Base-by-base conservation (phyloP, 345 rosid species). In the Stellera chamaejasme region DNA sequence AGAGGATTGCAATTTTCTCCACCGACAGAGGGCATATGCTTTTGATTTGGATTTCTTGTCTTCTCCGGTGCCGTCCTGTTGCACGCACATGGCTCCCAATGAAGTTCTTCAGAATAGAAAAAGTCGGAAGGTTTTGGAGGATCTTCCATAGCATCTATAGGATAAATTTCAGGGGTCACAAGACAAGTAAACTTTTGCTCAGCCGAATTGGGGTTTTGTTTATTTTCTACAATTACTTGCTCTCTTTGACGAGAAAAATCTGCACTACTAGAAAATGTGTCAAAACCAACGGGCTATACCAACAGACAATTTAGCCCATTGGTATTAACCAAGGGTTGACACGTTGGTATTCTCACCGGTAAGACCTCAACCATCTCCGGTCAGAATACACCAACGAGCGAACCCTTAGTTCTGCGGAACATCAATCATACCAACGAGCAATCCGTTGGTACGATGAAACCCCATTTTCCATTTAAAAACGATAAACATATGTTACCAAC, bases 1-100 rank as follows among this genome's bases (percentile, higher is more conserved):
- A 77, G 43, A 95, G 98, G 51, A 85, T 83, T 28, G 85, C 13
- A 52, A 87, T 89, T 53, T 90, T 88, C 66, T 84, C 93, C 0
- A 79, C 73, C 2, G 73, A 61, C 46, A 85, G 95, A 10, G 88
- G 79, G 55, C 69, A 77, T 42, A 66, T 60, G 27, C 43, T 28
- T 9, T 2, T 52, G 58, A 43, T 6, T 75, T 71, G 13, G 56
- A 10, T 50, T 61, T 66, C 64, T 7, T 58, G 15, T 77, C 72
- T 50, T 56, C 67, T 16, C 54, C 66, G 36, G 36, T 6, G 36
- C 36, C 36, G 8, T 10, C 28, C 36, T 58, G 50, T 69, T 16
- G 19, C 48, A 19, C 65, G 56, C 80, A 23, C 6, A 73, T 45
- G 50, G 57, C 41, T 49, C 64, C 70, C 41, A n/a, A 75, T 23